Base-by-base conservation (phyloP, 1,139 yeast genomes). In the Blastobotrys raffinosifermentans region DNA sequence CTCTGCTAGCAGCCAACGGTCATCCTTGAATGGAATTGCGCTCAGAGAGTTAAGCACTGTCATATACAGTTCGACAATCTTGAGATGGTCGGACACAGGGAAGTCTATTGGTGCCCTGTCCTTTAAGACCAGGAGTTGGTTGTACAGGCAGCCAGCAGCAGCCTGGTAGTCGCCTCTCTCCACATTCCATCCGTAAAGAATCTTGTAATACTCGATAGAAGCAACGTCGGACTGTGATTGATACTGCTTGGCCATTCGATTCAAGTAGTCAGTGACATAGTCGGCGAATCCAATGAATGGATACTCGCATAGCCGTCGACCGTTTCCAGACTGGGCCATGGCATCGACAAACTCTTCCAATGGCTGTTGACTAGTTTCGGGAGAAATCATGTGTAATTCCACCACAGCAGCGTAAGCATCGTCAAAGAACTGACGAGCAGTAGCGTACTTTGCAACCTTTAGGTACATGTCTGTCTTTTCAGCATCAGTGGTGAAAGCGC, bases 161-260 rank as follows among this genome's bases (percentile, higher is more conserved):
- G 35, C 58, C 19, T 53, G 45, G 37, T 40, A 55, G 43, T 61
- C 59, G 13, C 58, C 59, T 16, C 53, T 57, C 35, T 48, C 57
- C 13, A 58, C 41, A 34, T 51, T 48, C 65, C 66, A 61, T 1
- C 56, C 40, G 35, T 61, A 61, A 21, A 58, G 40, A 22, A 60
- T 46, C 36, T 49, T 49, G 48, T 53, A 53, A 37, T 44, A 49
- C 31, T 34, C 40, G 9, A 34, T 26, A 3, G 32, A 35, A 6
- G 25, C 40, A 16, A 10, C 30, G 3, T 21, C 11, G 4, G 31
- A 32, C 14, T 48, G 34, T 4, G 39, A 40, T 17, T 20, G 20
- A 13, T 16, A 17, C 6, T 5, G 14, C 20, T 19, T 26, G 4
- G 26, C 27, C 22, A 41, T 30, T 7, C 36, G 15, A 11, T 42